Conservation (phyloP, 116 monocot species). For the Trichopus zeylanicus region DNA sequence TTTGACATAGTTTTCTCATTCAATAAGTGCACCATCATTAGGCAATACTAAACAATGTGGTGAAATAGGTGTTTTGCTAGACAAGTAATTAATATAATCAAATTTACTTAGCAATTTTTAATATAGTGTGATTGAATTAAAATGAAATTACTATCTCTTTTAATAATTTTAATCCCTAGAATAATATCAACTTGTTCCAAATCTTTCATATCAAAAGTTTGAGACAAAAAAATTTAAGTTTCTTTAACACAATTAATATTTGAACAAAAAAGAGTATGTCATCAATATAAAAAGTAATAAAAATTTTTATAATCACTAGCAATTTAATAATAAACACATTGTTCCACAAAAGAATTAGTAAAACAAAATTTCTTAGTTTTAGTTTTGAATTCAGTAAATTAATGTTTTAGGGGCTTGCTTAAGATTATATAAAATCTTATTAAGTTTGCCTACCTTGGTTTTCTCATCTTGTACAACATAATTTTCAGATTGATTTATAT, state of each 20-base stretch:
- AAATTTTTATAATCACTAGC: neutral
- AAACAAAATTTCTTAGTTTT: neutral
- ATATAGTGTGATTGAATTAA: neutral
- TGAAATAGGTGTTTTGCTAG: no score
- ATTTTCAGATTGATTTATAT: slow-evolving; percentile 1
- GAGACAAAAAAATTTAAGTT: no score
- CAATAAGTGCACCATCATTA: neutral
- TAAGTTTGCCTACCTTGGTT: neutral
- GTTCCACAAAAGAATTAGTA: neutral
- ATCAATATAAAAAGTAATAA: neutral
- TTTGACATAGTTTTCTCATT: neutral
- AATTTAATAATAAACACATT: neutral
- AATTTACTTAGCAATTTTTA: no score
- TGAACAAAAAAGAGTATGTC: neutral
- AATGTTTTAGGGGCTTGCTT: slow-evolving; percentile 1
- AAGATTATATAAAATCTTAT: neutral
- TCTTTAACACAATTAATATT: no score
- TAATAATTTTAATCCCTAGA: no score
- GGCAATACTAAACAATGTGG: neutral
- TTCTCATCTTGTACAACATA: neutral
- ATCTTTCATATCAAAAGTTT: neutral
- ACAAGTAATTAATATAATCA: no score
- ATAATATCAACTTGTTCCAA: neutral
- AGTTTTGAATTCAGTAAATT: neutral
- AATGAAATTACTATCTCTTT: no score